Evolutionary conservation across 139 green algal species (phyloP).

Genomic region (Eudorina sp.): DNA sequence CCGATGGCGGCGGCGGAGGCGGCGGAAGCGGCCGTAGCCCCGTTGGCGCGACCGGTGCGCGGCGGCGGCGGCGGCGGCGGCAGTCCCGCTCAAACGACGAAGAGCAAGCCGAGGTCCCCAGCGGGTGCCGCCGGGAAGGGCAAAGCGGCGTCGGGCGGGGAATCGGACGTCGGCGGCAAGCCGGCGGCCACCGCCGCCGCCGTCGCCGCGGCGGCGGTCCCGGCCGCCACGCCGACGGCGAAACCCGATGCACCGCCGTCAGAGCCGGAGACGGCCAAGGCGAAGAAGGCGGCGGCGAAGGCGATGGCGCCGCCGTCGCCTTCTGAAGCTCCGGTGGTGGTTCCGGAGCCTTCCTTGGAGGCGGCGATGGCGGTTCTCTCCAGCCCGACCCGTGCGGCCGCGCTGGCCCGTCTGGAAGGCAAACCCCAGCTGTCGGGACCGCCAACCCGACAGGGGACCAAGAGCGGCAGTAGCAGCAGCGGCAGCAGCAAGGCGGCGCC

Average conservation of each 20-base stretch:
- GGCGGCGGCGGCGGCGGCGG: not conserved
- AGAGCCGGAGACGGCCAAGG: too few relatives aligned
- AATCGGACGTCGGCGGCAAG: too few relatives aligned
- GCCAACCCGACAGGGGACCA: not conserved
- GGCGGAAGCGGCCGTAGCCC: not conserved
- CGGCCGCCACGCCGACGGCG: not conserved
- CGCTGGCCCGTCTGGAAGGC: conserved; percentile 24
- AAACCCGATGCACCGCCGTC: too few relatives aligned
- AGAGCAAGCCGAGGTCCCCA: too few relatives aligned
- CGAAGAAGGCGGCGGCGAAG: not conserved
- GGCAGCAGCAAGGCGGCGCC: not conserved
- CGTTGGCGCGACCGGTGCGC: not conserved
- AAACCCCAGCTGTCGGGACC: not conserved
- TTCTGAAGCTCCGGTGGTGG: not conserved
- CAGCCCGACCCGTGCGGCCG: not conserved
- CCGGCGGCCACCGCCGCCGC: not conserved
- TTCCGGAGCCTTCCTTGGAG: not conserved
- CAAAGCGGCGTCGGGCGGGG: too few relatives aligned
- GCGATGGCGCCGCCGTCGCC: too few relatives aligned
- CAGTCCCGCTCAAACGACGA: not conserved
- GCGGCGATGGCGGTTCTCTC: not conserved
- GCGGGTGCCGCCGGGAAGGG: too few relatives aligned
- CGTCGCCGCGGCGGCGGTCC: not conserved
- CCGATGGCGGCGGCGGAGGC: not conserved
- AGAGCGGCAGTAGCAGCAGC: not conserved